Evolutionary conservation across 805 yeast species (phyloP), one percentile per base, ranked within the genome.

Genomic region (Lachancea dasiensis): DNA sequence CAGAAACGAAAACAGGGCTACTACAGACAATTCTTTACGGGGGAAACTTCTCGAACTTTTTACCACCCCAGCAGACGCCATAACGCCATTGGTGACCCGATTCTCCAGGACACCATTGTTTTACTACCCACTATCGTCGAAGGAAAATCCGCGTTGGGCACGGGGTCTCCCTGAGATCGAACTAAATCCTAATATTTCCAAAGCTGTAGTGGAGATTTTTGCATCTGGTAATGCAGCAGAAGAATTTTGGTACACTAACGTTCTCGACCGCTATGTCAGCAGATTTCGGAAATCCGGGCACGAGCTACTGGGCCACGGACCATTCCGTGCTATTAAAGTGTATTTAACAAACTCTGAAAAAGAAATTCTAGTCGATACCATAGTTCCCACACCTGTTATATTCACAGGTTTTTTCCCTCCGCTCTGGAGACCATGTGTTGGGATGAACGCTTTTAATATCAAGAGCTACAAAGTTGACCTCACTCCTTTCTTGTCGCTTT

Each of bases 391-490:
- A 47, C 89, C 90, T 1, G 74, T 79, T 6, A 71, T 86, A 11
- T 86, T 70, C 61, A 77, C 95, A 1, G 95, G 95, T 5, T 62
- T 79, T 23, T 73, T 87, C 1, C 95, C 95, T 1, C 69, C 80
- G 3, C 62, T 86, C 32, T 86, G 95, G 95, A 69, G 72, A 34
- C 86, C 94, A 3, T 75, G 83, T 44, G 95, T 86, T 5, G 79
- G 85, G 2, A 69, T 73, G 14, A 72, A 77, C 41, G 80, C 95
- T 0, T 84, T 78, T 60, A 94, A 86, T 55, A 64, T 86, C 21
- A 77, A 76, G 13, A 70, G 81, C n/a, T 66, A 81, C 46, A 79
- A 77, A 40, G 55, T 86, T 31, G 95, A 86, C 46, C 50, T 86
- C 32, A 73, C 90, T 8, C 76, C 83, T 0, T 68, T 78, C 44